Evolutionary conservation across 352 stramenopile genomes (phyloP), one percentile per base, ranked within the genome.

Genomic region (Pythium sukuiense): DNA sequence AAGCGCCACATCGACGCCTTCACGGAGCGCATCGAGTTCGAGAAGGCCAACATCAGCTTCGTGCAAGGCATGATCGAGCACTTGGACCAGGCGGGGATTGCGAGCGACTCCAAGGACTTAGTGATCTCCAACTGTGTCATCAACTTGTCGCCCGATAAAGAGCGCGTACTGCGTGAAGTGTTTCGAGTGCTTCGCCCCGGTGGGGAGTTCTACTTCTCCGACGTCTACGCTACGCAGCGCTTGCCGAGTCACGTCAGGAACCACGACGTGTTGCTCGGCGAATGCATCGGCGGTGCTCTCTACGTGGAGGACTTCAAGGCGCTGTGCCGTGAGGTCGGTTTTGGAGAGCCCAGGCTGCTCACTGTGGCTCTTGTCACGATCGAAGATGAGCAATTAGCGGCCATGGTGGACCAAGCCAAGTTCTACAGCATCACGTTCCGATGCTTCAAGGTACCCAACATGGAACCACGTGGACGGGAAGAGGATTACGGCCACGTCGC

Each of bases 121-220:
- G 93, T 96, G 49, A 90, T 97, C 57, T 91, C 79, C 52, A 98
- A 98, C 73, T 97, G 88, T 58, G 89, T 96, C 5, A 92, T 98
- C 57, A 98, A 97, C 65, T 72, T 97, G 0, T 93, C 84, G 59
- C 81, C 87, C 13, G 81, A 97, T 67, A 98, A 97, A 73, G 73
- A 90, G 55, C 76, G 79, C 6, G 90, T 96, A 1, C 69, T 98
- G 57, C 79, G 85, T 33, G 78, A 91, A 48, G 94, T 88, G 20
- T 85, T 81, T 56, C 73, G 84, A 29, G 69, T 96, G 7, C 69
- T 98, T 2, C 95, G 93, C 54, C 63, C 69, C 11, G 92, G 92
- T 37, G 90, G 92, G 30, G 90, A 97, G 73, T 71, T 98, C 37
- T 94, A 96, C 69, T 97, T 97, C 71, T 95, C 82, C 0, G 92